Evolutionary conservation across 805 yeast species (phyloP), one percentile per base, ranked within the genome.

Genomic region (Starmera dryadoides): DNA sequence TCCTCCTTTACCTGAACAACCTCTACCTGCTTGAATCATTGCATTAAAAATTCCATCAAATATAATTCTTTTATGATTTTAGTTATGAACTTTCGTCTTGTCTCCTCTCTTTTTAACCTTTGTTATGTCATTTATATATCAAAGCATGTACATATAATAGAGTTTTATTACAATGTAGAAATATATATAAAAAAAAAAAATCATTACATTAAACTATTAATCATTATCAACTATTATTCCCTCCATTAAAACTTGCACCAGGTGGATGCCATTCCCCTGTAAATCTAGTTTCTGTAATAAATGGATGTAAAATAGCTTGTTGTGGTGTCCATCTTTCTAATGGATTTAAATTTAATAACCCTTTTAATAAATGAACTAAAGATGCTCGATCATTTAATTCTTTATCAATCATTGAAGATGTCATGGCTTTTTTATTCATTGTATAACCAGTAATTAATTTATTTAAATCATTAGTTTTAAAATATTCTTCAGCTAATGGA

Each of bases 321-420:
- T 87, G 96, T 11, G 98, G 98, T 0, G 97, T 86, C 83, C 96
- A 84, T 50, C 99, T 75, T 58, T 88, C 96, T 50, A 93, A 71
- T 0, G 98, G 98, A 59, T 91, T 89, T 52, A 87, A 60, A 47
- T 82, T 86, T 44, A 93, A 66, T 9, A 86, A 72, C 20, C 95
- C 95, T 33, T 68, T 61, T 36, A 93, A 67, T 50, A 93, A 86
- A 58, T 91, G 95, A 20, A 81, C 67, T 41, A 91, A 69, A 31
- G 84, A 70, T 36, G 69, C 71, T 35, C 98, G 68, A 47, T 86
- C 86, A 37, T 69, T 71, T 66, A 80, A 68, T 59, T 91, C 97
- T 49, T 73, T 73, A 41, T 85, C 95, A 35, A 75, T 62, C 47
- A 64, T 56, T 2, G 60, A 45, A 3, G 56, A 48, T 9, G 62